Percentiles rank a stretch among this genome's conserved stretches.
phyloP scores from a whole-genome alignment of 495 filamentous ascomycete species.

The Penicillium pancosmium region DNA sequence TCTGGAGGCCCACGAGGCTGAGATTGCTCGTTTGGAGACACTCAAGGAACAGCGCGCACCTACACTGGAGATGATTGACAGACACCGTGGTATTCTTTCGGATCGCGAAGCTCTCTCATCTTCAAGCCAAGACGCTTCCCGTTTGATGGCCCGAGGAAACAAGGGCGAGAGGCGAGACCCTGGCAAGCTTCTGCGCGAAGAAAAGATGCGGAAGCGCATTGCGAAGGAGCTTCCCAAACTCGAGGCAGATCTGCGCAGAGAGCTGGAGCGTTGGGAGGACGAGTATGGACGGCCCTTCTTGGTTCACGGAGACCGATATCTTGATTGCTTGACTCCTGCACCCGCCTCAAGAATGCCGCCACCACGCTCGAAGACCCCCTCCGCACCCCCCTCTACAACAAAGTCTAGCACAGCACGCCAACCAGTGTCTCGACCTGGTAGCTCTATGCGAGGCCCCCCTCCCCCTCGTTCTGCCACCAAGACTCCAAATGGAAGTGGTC shows the following conservation, averaged over 20 bases:
- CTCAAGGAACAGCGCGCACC: constrained; percentile 87
- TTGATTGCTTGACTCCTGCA: constrained; percentile 71
- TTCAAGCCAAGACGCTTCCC: constrained; percentile 91
- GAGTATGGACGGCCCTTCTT: constrained; percentile 92
- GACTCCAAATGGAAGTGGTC: constrained; percentile 63
- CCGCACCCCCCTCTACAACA: constrained; percentile 50
- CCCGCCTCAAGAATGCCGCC: constrained; percentile 55
- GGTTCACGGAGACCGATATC: constrained; percentile 87
- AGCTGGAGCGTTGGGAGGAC: constrained; percentile 87
- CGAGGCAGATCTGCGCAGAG: constrained; percentile 75
- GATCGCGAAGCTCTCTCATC: constrained; percentile 86
- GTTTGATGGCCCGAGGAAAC: constrained; percentile 82
- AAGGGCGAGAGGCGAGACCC: constrained; percentile 93
- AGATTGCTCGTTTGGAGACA: constrained; percentile 79
- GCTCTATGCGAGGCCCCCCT: constrained; percentile 51
- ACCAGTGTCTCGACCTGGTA: constrained; percentile 45
- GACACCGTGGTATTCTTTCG: constrained; percentile 77
- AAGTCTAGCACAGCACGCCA: constrained; percentile 29
- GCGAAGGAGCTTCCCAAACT: constrained; percentile 94
- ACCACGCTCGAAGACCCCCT: constrained; percentile 80
- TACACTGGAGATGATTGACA: constrained; percentile 78
- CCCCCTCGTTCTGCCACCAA: constrained; percentile 63
- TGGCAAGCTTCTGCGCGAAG: constrained; percentile 89
- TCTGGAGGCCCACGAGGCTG: constrained; percentile 83
- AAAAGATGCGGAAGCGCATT: constrained; percentile 97